Evolutionary conservation across 1,284 basidiomycete genomes (phyloP), one percentile per base, ranked within the genome.

Genomic region (Volvariella volvacea): DNA sequence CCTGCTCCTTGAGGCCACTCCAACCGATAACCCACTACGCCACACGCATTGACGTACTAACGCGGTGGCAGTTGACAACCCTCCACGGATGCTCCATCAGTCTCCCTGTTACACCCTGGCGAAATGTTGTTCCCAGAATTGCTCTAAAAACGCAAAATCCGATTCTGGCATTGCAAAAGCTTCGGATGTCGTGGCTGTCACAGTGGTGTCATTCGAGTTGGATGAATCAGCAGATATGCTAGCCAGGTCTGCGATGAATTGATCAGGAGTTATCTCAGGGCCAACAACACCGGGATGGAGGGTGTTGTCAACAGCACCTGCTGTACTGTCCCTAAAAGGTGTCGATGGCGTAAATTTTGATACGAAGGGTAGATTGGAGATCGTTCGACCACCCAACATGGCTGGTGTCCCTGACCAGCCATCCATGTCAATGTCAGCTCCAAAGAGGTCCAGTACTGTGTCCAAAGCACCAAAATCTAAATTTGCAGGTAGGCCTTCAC

Each of bases 331-430:
- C 6, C 12, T 12, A 28, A 6, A 6, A 28, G 34, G 34, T 7
- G 19, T 36, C 4, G 34, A 16, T 15, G 34, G 34, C 6, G 34
- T 51, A 48, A 37, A 53, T 6, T 51, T 49, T 8, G 57, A 56
- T 15, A 60, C 48, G 44, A 56, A 58, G 12, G 58, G 58, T 2
- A 51, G 47, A 36, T 57, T 48, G 2, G 56, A 52, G 4, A 60
- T 48, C 12, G 53, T 49, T 17, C 57, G 52, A 8, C 57, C 58
- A 15, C 55, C 54, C 17, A 59, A 31, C 58, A 60, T 60, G 2
- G 56, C 55, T 9, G 59, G 46, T 38, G 54, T 54, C 12, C 52
- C 49, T 12, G 52, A 55, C 16, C 34, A 37, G 9, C n/a, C n/a
- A 15, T 16, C 19, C n/a, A 15, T 15, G 6, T 16, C 15, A 32